These are phyloP conservation scores for Psilocybe sp. DNA, from an alignment of 768 basidiomycete genomes.

Conservation along the genomic window DNA sequence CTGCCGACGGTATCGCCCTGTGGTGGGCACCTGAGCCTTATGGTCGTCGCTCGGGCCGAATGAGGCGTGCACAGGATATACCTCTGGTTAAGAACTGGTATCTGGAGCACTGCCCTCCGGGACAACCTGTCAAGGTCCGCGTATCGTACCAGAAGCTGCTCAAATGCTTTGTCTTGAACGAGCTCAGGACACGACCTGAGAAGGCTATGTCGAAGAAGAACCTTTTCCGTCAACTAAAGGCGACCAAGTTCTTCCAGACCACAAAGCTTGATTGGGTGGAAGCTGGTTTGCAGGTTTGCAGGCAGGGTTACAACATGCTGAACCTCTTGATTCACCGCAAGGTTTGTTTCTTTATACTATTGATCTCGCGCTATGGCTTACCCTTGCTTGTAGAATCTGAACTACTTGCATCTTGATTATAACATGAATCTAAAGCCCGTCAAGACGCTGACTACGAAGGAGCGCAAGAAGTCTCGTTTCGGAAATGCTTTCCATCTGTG, in stretches of 20 bases:
- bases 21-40: slow-evolving; percentile 99
- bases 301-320: slow-evolving; percentile 99
- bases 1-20: slow-evolving; percentile 93
- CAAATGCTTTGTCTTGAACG: slow-evolving; percentile 94
- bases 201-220: slow-evolving; percentile 99
- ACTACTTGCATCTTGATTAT: slow-evolving; percentile 94
- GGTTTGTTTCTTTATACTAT: slow-evolving; percentile 35
- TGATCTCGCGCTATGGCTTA: neutral
- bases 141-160: slow-evolving; percentile 98
- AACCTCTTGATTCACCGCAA: slow-evolving; percentile 99
- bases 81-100: slow-evolving; percentile 99
- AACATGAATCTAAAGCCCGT: slow-evolving; percentile 99
- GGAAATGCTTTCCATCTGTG: slow-evolving; percentile 99
- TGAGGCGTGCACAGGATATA: slow-evolving; percentile 91
- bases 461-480: slow-evolving; percentile 99
- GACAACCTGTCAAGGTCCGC: slow-evolving; percentile 95
- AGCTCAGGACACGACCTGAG: slow-evolving; percentile 82
- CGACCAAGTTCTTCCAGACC: slow-evolving; percentile 99
- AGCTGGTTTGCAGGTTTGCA: slow-evolving; percentile 95
- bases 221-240: slow-evolving; percentile 90
- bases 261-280: slow-evolving; percentile 99
- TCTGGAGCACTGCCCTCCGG: slow-evolving; percentile 95
- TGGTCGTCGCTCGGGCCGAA: slow-evolving; percentile 86
- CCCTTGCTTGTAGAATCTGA: slow-evolving; percentile 60
- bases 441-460: slow-evolving; percentile 97